Evolutionary conservation across 768 basidiomycete species (phyloP), one percentile per base, ranked within the genome.

Genomic region (Artomyces pyxidatus): DNA sequence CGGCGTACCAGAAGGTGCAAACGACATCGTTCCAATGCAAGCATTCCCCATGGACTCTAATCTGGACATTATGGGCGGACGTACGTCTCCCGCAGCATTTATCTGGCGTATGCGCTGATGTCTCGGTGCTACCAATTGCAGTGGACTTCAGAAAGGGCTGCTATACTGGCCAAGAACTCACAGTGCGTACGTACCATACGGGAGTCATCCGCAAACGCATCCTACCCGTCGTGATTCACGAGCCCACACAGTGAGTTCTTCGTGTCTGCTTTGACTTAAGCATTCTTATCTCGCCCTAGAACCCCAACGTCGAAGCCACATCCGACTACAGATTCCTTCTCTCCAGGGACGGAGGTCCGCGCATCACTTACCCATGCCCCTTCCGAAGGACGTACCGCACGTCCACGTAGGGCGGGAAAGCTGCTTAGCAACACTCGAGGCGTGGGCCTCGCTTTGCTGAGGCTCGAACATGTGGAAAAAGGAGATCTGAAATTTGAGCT

Each of bases 91-190:
- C 16, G n/a, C 30, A 16, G n/a, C 23, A 21, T 6, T n/a, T 28
- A 21, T 11, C 16, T 19, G 32, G 59, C 11, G 26, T 38, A 17
- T 35, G 45, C 48, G 55, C 30, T 44, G 41, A 50, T n/a, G n/a
- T n/a, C n/a, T n/a, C n/a, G n/a, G n/a, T n/a, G 26, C 53, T 30
- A 47, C 22, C 46, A 4, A 46, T 37, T 45, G 38, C 73, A 85
- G 94, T 98, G 62, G 92, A 97, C 66, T 97, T 96, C 65, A 74
- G 89, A 49, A 99, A 99, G 69, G 96, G 96, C 3, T 99, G 96
- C 62, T 98, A 97, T 61, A 85, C 98, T 5, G 96, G 96, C 8
- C 96, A 99, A 71, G 96, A 98, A 60, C 73, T 98, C 35, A 97
- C 94, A 0, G 94, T 96, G 6, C 80, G 96, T 45, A 97, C 95